Percentiles rank a stretch among this genome's conserved stretches.
Evolutionary conservation across 257 asterid genomes (phyloP).

Genomic region (Solanum sitiens): DNA sequence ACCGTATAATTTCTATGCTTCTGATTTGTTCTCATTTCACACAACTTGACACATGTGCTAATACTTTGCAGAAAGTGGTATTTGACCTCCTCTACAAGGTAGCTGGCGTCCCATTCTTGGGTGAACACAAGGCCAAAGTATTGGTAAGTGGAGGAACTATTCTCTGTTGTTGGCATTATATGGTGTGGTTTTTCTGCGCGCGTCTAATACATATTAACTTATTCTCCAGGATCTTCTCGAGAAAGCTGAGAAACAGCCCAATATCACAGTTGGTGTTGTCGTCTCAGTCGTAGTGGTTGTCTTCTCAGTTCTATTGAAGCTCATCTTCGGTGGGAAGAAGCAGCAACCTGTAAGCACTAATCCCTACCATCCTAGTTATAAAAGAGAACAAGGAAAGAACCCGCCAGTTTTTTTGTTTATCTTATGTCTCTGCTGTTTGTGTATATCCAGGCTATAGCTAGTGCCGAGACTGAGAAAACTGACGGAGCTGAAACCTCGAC

Average conservation of each 20-base stretch:
- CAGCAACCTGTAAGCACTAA: slow-evolving; percentile 30
- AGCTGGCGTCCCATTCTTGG: slow-evolving; percentile 80
- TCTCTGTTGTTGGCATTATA: not conserved
- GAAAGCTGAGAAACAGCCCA: slow-evolving; percentile 84
- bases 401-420: not conserved
- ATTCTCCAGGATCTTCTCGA: slow-evolving; percentile 55
- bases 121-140: slow-evolving; percentile 59
- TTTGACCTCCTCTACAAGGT: slow-evolving; percentile 77
- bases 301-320: slow-evolving; percentile 51
- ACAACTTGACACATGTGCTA: not conserved
- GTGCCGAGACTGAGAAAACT: slow-evolving; percentile 30
- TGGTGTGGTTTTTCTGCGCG: not conserved
- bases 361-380: not conserved
- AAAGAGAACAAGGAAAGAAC: not conserved
- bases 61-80: slow-evolving; percentile 50
- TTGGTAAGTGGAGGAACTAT: slow-evolving; percentile 33
- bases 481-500: slow-evolving; percentile 45
- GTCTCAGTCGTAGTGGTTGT: slow-evolving; percentile 37
- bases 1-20: not conserved
- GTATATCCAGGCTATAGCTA: slow-evolving; percentile 33
- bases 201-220: not conserved
- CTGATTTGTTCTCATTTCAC: not conserved
- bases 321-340: slow-evolving; percentile 76
- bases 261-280: slow-evolving; percentile 59
- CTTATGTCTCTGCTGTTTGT: not conserved